Evolutionary conservation across 179 eudicot species (phyloP), one percentile per base, ranked within the genome.

Genomic region (Heliamphora ciliata): DNA sequence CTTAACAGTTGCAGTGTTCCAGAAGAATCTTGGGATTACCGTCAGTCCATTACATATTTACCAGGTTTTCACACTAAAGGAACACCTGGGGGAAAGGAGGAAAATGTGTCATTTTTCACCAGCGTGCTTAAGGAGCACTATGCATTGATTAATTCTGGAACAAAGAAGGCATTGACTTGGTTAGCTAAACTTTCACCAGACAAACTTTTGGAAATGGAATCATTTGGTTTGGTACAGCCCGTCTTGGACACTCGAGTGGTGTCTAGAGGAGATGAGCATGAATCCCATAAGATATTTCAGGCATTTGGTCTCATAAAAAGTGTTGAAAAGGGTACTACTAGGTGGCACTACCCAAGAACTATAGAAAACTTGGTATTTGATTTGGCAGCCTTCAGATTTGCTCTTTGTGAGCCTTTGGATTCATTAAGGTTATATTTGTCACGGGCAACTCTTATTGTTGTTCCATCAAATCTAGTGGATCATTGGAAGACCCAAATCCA

Each of bases 401-500:
- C 99, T 79, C 92, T 94, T 14, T 89, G 92, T 74, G 91, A 93
- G 87, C 99, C 98, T 51, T 88, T 94, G 85, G 97, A 93, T 84
- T 90, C 97, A 46, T 81, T 89, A 52, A 91, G 91, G 85, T 85
- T 94, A 82, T 96, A 91, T 86, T 82, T 96, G 81, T 96, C 99
- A 17, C 88, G 93, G 84, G 99, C 98, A 79, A 96, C 98, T 71
- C 92, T 96, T 59, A 79, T 96, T 85, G 96, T 96, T 74, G 99
- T 96, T 81, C 98, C 99, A 18, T 84, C 96, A 72, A 94, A 94
- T 87, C 84, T 96, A 76, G 94, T 96, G 88, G 97, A 94, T 88
- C 99, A 96, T 71, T 96, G 99, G 99, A 88, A 83, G 80, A 84
- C 90, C 77, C 99, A 96, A 87, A 96, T 94, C 54, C 89, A 88